Evolutionary conservation across 257 asterid genomes (phyloP).

Genomic region (Scutellaria barbata): DNA sequence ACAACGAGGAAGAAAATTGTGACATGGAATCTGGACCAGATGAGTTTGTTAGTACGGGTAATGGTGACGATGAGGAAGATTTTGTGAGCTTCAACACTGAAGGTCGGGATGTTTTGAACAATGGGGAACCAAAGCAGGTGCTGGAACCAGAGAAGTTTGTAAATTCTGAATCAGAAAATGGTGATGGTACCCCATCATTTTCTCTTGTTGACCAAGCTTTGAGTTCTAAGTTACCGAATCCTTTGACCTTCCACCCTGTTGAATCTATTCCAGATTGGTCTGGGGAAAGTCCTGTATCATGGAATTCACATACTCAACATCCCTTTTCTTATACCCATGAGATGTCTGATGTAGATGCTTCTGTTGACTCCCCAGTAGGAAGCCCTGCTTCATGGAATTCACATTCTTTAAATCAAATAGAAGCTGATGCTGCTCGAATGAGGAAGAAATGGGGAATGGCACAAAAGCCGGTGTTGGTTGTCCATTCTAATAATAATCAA

Average conservation of each 20-base stretch:
- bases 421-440: constrained; percentile 67
- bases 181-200: constrained; percentile 47
- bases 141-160: constrained; percentile 31
- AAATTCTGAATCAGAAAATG: constrained; percentile 74
- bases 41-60: constrained; percentile 48
- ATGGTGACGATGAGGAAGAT: constrained; percentile 61
- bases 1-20: constrained; percentile 53
- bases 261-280: constrained; percentile 65
- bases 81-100: constrained; percentile 49
- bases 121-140: constrained; percentile 36
- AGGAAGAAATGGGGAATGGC: constrained; percentile 57
- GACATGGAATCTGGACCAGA: constrained; percentile 59
- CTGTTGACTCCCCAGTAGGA: constrained; percentile 74
- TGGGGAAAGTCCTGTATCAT: constrained; percentile 55
- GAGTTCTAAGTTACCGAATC: constrained; percentile 58
- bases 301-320: constrained; percentile 60
- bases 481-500: constrained; percentile 54
- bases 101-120: constrained; percentile 34
- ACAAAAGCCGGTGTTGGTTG: constrained; percentile 40
- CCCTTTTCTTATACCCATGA: constrained; percentile 74
- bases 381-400: constrained; percentile 83
- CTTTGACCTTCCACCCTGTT: constrained; percentile 37
- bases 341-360: constrained; percentile 75
- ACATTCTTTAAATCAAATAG: constrained; percentile 60
- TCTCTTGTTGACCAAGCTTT: constrained; percentile 58